A percentile compares a stretch with the other conserved stretches of the same genome.
These are phyloP conservation scores for Solanum neorickii DNA, from an alignment of 257 asterid species.

Conservation along the genomic window DNA sequence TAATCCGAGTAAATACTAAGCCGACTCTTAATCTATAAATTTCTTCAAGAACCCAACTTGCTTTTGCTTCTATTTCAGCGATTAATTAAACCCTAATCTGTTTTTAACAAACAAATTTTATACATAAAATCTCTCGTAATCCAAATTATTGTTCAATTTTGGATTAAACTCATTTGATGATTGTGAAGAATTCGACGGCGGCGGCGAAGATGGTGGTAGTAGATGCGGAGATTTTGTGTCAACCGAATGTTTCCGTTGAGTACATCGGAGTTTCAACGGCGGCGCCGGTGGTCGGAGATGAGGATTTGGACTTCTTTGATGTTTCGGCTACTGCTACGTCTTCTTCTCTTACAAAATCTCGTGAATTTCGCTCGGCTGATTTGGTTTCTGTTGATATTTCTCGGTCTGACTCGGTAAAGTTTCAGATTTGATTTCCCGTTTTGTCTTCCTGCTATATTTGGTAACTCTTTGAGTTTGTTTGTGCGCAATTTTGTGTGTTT, in stretches of 20 bases:
- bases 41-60: not conserved
- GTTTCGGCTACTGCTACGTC: not conserved
- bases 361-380: not conserved
- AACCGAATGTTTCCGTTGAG: constrained; percentile 21
- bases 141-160: not conserved
- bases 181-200: not conserved
- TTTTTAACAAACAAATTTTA: not conserved
- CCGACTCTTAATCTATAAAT: not conserved
- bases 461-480: not conserved
- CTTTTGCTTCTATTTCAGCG: not conserved
- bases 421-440: not conserved
- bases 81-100: not conserved
- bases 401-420: constrained; percentile 28
- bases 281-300: not conserved
- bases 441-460: not conserved
- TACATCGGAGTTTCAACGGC: constrained; percentile 8
- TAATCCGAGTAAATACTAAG: not conserved
- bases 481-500: not conserved
- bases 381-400: constrained; percentile 10
- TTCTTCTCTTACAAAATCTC: not conserved
- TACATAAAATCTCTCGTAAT: not conserved
- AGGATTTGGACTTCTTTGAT: constrained; percentile 2
- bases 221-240: constrained; percentile 8
- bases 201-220: constrained; percentile 12
- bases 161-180: not conserved